Evolutionary conservation across 148 eudicot species (phyloP), one percentile per base, ranked within the genome.

Genomic region (Rhododendron ferrugineum): DNA sequence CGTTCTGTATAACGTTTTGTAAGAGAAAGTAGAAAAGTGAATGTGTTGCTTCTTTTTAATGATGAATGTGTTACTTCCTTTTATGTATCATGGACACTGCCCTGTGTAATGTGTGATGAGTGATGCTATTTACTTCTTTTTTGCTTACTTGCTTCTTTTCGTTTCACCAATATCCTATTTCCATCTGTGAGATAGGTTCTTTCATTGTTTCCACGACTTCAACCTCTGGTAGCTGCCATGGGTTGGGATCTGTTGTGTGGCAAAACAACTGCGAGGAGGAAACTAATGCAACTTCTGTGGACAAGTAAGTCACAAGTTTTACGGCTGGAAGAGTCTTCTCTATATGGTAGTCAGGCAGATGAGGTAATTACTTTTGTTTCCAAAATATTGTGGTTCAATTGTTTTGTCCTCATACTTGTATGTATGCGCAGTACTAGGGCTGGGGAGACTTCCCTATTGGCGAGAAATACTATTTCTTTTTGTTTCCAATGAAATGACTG

Each of bases 161-260:
- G 32, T 73, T 42, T 83, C 40, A 78, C 44, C 28, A 49, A 36
- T 79, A 14, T 83, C 32, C 9, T 79, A 50, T 88, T 78, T 87
- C 56, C 44, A 36, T 85, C 85, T 86, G 64, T 86, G 84, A 87
- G 84, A 60, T 89, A 97, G 99, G 89, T 95, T 80, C 95, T 93
- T 80, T 89, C 88, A 79, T 85, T 97, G 92, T 95, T 94, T 88
- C 98, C 99, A 11, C 92, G 92, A 85, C 99, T 97, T 91, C 99
- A 92, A 90, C 98, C 99, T 83, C 91, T 97, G 80, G 95, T 97
- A 86, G 98, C 95, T 87, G 96, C 92, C 86, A 87, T 97, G 93
- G 99, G 98, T 78, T 97, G 99, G 99, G 99, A 97, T 92, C 89
- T 97, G 78, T 91, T 97, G 93, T 88, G 95, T 85, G 93, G 93